phyloP scores from a whole-genome alignment of 2,329 filamentous ascomycete species.

The Botryotinia convoluta region DNA sequence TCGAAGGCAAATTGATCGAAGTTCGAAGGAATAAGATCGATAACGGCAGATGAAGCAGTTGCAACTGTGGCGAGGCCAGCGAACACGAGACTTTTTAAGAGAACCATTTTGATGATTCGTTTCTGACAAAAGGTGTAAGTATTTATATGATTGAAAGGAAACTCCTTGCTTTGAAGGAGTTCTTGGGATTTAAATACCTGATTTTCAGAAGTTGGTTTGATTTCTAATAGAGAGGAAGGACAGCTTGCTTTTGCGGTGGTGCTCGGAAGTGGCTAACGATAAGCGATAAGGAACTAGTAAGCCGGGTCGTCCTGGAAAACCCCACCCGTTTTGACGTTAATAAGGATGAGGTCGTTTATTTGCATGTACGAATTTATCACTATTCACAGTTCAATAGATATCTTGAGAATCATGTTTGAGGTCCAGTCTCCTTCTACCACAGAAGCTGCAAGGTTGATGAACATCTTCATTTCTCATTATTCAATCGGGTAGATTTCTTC shows the following conservation, averaged over 20 bases:
- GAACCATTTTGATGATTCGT: conserved; percentile 35
- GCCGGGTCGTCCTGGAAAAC: not conserved
- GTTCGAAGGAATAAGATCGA: conserved; percentile 86
- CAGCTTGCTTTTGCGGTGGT: conserved; percentile 14
- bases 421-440: not conserved
- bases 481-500: not conserved
- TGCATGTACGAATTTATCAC: not conserved
- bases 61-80: conserved; percentile 47
- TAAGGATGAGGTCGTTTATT: not conserved
- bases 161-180: not conserved
- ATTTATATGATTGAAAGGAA: not conserved
- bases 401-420: not conserved
- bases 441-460: not conserved
- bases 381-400: not conserved
- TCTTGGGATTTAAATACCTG: conserved; percentile 11
- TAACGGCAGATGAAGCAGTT: conserved; percentile 69
- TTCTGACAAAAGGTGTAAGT: conserved; percentile 9
- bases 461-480: conserved; percentile 3
- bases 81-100: conserved; percentile 60
- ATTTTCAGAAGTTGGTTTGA: conserved; percentile 10
- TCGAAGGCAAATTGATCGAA: conserved; percentile 89
- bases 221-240: conserved; percentile 16
- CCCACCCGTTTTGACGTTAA: not conserved
- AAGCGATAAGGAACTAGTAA: conserved; percentile 7
- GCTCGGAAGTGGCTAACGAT: conserved; percentile 5